These are phyloP conservation scores for Trichoderma semiorbis DNA, from an alignment of 2,329 filamentous ascomycete genomes.

Conservation along the genomic window DNA sequence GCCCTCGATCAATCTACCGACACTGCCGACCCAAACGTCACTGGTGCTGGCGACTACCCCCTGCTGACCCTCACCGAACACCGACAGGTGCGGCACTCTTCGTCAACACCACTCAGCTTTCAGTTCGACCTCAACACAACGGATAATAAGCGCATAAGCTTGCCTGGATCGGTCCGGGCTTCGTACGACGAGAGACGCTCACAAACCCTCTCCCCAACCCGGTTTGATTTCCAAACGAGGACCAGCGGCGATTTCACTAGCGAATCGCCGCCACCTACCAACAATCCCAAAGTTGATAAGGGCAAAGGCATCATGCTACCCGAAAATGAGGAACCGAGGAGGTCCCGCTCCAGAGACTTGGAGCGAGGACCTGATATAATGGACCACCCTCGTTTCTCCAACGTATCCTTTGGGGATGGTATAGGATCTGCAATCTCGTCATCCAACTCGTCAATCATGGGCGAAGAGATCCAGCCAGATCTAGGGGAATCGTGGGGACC, in stretches of 20 bases:
- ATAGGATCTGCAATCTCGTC: constrained; percentile 56
- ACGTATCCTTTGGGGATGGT: constrained; percentile 46
- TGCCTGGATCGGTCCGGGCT: constrained; percentile 51
- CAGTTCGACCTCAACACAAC: constrained; percentile 47
- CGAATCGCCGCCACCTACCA: not conserved
- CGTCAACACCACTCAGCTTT: constrained; percentile 46
- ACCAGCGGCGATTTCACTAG: not conserved
- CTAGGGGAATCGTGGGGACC: constrained; percentile 85
- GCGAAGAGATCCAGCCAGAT: constrained; percentile 61
- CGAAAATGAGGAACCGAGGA: constrained; percentile 33
- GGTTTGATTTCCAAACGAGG: constrained; percentile 17
- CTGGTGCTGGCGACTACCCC: constrained; percentile 46
- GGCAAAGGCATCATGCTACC: constrained; percentile 46
- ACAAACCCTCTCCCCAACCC: constrained; percentile 31
- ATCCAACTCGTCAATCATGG: constrained; percentile 59
- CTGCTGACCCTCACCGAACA: constrained; percentile 51
- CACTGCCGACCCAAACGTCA: constrained; percentile 36
- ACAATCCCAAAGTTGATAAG: constrained; percentile 45
- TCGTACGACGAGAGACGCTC: constrained; percentile 51
- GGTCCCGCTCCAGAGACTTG: constrained; percentile 49
- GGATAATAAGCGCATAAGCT: constrained; percentile 48
- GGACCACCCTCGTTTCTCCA: constrained; percentile 45
- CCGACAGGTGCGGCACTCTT: constrained; percentile 42
- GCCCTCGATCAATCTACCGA: constrained; percentile 37
- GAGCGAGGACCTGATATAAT: constrained; percentile 51